A percentile compares a stretch with the other conserved stretches of the same genome.
phyloP scores from a whole-genome alignment of 2,329 filamentous ascomycete genomes.

The Fusarium sp. region DNA sequence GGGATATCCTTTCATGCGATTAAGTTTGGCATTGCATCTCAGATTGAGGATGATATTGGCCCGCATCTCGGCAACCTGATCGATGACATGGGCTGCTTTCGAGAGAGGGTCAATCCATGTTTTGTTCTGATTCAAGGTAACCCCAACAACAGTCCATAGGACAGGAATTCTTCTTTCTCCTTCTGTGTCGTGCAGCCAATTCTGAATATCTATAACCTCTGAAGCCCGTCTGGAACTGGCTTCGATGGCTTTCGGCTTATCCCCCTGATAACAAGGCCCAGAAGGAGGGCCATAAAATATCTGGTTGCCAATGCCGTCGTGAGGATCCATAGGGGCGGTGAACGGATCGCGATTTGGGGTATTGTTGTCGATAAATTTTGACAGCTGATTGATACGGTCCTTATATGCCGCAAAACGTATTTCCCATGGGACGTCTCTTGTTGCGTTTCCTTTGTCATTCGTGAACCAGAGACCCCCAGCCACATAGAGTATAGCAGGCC shows the following conservation, averaged over 20 bases:
- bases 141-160: constrained; percentile 13
- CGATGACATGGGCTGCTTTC: constrained; percentile 48
- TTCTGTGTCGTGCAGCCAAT: constrained; percentile 18
- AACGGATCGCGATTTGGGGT: background rate
- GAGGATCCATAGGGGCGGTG: constrained; percentile 32
- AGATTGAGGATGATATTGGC: constrained; percentile 62
- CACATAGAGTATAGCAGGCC: constrained; percentile 38
- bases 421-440: background rate
- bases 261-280: constrained; percentile 37
- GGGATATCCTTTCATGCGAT: constrained; percentile 51
- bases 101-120: constrained; percentile 35
- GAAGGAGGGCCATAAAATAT: constrained; percentile 46
- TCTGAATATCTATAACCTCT: constrained; percentile 41
- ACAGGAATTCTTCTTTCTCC: constrained; percentile 24
- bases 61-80: constrained; percentile 46
- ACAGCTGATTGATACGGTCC: constrained; percentile 22
- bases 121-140: constrained; percentile 29
- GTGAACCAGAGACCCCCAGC: constrained; percentile 43
- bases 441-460: background rate
- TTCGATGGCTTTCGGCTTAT: background rate
- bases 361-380: constrained; percentile 17
- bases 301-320: constrained; percentile 46
- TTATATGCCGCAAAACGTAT: background rate
- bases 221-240: constrained; percentile 19
- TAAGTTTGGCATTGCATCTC: constrained; percentile 61